Base-by-base conservation (phyloP, 2,329 filamentous ascomycete genomes). In the Magnaporthiopsis poae region DNA sequence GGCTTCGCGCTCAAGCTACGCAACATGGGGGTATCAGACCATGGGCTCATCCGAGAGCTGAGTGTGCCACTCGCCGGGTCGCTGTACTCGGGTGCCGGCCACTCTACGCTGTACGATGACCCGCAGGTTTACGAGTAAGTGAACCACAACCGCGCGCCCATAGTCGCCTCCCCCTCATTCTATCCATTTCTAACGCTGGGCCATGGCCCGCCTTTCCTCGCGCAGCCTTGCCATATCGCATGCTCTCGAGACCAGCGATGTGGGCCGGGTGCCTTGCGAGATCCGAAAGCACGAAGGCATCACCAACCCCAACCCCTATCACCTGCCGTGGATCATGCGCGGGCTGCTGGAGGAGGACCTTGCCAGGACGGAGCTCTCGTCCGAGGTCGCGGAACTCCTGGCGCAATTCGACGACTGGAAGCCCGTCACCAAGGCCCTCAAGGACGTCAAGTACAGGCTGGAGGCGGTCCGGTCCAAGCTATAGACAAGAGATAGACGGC, bases 261-360 rank as follows among this genome's bases (percentile, higher is more conserved):
- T 86, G 18, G 77, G 79, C 21, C 75, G 79, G 46, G 77, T 80
- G 12, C 74, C 79, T 2, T 80, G 87, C 33, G 76, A 81, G 66
- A 77, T 88, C 62, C 79, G 82, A 68, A 80, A 82, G 69, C 82
- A 84, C 68, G 80, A 82, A 66, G 74, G 72, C 69, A 71, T 86
- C 35, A 73, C 78, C 0, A 82, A 84, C 67, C 79, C 88, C 21
- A 98, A 97, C 72, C 94, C 94, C 0, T 98, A 94, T 73, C 89
- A 95, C 66, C 80, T 99, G 18, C 95, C 95, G 0, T 99, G 96
- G 88, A 94, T 95, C 52, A 95, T 99, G 88, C 86, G 95, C 9
- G 95, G 95, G 0, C 79, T 99, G 67, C 79, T 99, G 2, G 95
- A 98, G 75, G 95, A 99, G 75, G 90, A 95, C 25, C 87, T 92